A percentile compares a stretch with the other conserved stretches of the same genome.
These are phyloP conservation scores for Colletotrichum euphorbiae DNA, from an alignment of 2,329 filamentous ascomycete species.

Conservation along the genomic window DNA sequence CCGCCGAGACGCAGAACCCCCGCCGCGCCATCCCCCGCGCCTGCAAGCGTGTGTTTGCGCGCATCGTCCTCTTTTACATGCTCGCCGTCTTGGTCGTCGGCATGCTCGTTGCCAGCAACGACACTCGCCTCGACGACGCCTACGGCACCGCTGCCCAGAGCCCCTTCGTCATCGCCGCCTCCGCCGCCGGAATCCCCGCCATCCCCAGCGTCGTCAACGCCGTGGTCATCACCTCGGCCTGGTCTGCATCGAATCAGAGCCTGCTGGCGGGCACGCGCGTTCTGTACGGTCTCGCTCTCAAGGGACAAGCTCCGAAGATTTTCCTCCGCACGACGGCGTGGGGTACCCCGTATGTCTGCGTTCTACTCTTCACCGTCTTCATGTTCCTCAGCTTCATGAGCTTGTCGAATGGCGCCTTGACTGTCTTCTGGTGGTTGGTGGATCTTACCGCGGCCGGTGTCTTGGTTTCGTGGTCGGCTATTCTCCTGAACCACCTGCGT, in stretches of 20 bases:
- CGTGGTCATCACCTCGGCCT: conserved; percentile 64
- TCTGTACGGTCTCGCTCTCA: conserved; percentile 64
- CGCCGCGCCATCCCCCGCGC: conserved; percentile 53
- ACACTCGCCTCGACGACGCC: conserved; percentile 61
- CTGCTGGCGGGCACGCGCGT: conserved; percentile 69
- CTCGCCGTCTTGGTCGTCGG: conserved; percentile 64
- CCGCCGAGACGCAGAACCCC: conserved; percentile 54
- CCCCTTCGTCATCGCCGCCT: conserved; percentile 63
- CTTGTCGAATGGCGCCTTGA: conserved; percentile 66
- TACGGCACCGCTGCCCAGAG: conserved; percentile 61
- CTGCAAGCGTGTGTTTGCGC: conserved; percentile 44
- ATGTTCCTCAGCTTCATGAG: conserved; percentile 71
- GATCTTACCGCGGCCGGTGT: conserved; percentile 65
- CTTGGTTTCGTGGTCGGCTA: conserved; percentile 66
- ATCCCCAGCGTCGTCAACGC: conserved; percentile 67
- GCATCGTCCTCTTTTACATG: conserved; percentile 56
- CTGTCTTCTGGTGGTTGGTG: conserved; percentile 73
- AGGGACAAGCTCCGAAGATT: conserved; percentile 63
- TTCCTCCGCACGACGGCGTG: conserved; percentile 46
- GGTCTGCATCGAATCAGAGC: conserved; percentile 63
- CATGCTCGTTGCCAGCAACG: conserved; percentile 65
- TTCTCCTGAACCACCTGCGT: conserved; percentile 67
- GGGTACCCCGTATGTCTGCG: conserved; percentile 48
- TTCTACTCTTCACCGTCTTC: conserved; percentile 65
- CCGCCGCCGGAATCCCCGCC: conserved; percentile 63